Percentiles rank a stretch among this genome's conserved stretches.
phyloP scores from a whole-genome alignment of 2,329 filamentous ascomycete species.

The Cladosporium sp. region DNA sequence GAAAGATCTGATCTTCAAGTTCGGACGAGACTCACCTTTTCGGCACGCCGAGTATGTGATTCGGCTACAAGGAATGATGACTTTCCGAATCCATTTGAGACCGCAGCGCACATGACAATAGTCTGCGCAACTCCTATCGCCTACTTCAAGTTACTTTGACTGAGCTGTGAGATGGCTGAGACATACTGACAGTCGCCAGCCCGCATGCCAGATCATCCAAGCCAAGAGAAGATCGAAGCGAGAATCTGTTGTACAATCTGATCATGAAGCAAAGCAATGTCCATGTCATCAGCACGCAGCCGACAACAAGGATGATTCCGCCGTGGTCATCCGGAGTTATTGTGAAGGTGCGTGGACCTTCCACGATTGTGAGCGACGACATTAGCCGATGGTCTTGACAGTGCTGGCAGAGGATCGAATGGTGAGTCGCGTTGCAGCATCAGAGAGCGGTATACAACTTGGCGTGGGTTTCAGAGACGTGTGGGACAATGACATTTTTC shows the following conservation, averaged over 20 bases:
- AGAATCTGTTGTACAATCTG: slow-evolving; percentile 21
- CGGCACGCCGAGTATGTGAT: slow-evolving; percentile 12
- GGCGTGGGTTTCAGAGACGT: too few relatives aligned
- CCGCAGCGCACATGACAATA: slow-evolving; percentile 16
- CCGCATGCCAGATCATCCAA: slow-evolving; percentile 20
- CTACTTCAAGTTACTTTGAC: slow-evolving; percentile 9
- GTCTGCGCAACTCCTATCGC: slow-evolving; percentile 20
- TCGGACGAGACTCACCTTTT: slow-evolving; percentile 13
- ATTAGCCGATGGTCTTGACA: not conserved
- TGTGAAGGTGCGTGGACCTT: slow-evolving; percentile 19
- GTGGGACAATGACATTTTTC: too few relatives aligned
- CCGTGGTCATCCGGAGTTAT: slow-evolving; percentile 21
- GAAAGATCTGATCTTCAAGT: not conserved
- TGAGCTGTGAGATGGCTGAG: not conserved
- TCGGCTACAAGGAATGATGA: slow-evolving; percentile 15
- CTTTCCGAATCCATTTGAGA: slow-evolving; percentile 21
- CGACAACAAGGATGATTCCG: slow-evolving; percentile 20
- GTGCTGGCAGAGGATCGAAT: too few relatives aligned
- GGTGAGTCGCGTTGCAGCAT: too few relatives aligned
- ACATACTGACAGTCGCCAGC: slow-evolving; percentile 18
- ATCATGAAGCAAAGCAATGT: slow-evolving; percentile 20
- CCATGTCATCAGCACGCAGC: slow-evolving; percentile 22
- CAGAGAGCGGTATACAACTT: too few relatives aligned
- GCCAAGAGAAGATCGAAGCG: slow-evolving; percentile 20
- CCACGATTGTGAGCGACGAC: not conserved